phyloP scores from a whole-genome alignment of 441 rosid species.

The Euphorbia neoarborescens region DNA sequence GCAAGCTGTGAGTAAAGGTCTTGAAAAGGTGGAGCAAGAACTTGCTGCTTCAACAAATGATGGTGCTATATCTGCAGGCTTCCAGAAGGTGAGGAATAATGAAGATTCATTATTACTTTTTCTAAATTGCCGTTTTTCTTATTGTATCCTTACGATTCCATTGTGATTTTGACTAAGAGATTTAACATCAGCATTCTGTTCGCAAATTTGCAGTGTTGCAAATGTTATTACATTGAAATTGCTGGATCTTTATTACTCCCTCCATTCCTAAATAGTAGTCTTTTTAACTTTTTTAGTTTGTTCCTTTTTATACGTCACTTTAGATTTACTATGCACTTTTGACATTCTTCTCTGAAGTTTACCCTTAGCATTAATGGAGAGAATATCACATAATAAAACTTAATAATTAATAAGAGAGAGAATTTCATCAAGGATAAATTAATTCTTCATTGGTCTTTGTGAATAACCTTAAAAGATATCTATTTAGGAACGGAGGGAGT shows the following conservation, averaged over 20 bases:
- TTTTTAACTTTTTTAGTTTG: too few species aligned
- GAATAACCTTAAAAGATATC: too few species aligned
- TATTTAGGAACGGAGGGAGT: too few species aligned
- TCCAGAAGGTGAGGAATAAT: conserved; percentile 58
- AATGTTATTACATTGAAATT: background rate
- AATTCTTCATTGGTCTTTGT: too few species aligned
- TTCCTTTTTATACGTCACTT: too few species aligned
- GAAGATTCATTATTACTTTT: background rate
- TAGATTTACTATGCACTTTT: too few species aligned
- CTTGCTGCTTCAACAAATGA: conserved; percentile 73
- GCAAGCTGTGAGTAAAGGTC: conserved; percentile 97
- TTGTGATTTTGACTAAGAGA: background rate
- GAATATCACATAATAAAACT: too few species aligned
- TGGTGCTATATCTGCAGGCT: conserved; percentile 73
- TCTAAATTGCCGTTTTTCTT: background rate
- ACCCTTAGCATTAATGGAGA: too few species aligned
- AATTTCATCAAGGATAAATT: too few species aligned
- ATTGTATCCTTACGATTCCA: background rate
- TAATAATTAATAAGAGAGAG: too few species aligned
- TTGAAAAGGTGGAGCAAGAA: conserved; percentile 87
- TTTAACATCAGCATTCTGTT: background rate
- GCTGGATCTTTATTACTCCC: background rate
- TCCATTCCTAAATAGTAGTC: too few species aligned
- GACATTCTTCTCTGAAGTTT: too few species aligned
- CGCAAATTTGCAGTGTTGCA: background rate